Evolutionary conservation across 2,329 filamentous ascomycete species (phyloP).

Genomic region (Diplodia corticola): DNA sequence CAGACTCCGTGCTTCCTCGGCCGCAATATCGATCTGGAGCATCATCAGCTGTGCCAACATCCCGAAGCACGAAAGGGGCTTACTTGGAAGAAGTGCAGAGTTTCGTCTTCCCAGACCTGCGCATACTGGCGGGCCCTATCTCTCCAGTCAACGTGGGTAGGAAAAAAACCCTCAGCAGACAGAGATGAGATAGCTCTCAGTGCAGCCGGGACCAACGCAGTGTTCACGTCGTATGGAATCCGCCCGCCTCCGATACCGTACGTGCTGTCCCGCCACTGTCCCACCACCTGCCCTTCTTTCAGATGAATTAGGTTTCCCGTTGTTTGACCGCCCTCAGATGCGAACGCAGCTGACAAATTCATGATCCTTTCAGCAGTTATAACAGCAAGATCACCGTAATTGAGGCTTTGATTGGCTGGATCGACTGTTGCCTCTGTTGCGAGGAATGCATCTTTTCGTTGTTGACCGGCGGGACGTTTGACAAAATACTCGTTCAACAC

Average conservation of each 20-base stretch:
- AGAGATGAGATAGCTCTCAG: constrained; percentile 59
- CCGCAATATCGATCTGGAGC: constrained; percentile 24
- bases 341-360: constrained; percentile 56
- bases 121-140: constrained; percentile 52
- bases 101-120: constrained; percentile 62
- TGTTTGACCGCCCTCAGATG: constrained; percentile 47
- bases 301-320: constrained; percentile 60
- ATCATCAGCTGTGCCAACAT: not conserved
- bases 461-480: constrained; percentile 45
- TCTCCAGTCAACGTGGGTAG: constrained; percentile 51
- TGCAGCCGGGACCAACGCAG: constrained; percentile 62
- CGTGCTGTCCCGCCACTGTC: constrained; percentile 64
- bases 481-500: constrained; percentile 61
- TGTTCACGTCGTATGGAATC: constrained; percentile 67
- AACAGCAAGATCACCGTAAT: constrained; percentile 54
- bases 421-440: constrained; percentile 51
- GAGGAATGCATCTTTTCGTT: constrained; percentile 42
- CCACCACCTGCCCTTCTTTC: constrained; percentile 55
- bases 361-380: constrained; percentile 61
- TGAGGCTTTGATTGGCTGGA: constrained; percentile 53
- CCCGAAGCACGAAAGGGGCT: constrained; percentile 50
- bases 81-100: constrained; percentile 58
- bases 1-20: constrained; percentile 47
- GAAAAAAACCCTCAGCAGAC: constrained; percentile 53
- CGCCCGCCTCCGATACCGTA: constrained; percentile 62